Conservation (phyloP, 73 alveolate genomes). For the Stentor roeselii region DNA sequence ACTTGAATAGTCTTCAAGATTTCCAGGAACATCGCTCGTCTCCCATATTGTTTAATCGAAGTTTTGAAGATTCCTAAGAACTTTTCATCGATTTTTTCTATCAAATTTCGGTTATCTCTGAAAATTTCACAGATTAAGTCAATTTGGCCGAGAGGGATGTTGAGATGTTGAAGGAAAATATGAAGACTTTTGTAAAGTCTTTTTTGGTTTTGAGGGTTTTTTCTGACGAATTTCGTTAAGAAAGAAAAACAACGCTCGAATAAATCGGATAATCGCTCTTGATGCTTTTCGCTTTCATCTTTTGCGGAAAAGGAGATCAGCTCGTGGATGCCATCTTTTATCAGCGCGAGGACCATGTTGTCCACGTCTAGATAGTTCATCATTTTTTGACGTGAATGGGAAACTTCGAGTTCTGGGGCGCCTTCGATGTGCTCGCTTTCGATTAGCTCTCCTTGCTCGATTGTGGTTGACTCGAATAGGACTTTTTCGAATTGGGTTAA, state of each 20-base stretch:
- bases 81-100: constrained; percentile 30
- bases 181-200: constrained; percentile 26
- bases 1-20: constrained; percentile 31
- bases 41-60: constrained; percentile 36
- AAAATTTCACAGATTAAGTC: constrained; percentile 54
- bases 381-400: constrained; percentile 2
- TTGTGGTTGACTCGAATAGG: constrained; percentile 6
- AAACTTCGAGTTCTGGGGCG: not conserved
- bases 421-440: too few relatives aligned
- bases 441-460: not conserved
- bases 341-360: not conserved
- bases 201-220: constrained; percentile 38
- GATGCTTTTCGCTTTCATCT: not conserved
- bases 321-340: constrained; percentile 24
- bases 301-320: too few relatives aligned
- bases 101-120: constrained; percentile 34
- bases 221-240: constrained; percentile 32
- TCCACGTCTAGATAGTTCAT: constrained; percentile 20
- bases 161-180: constrained; percentile 30
- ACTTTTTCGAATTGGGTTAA: not conserved
- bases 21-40: constrained; percentile 37
- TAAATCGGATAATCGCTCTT: not conserved
- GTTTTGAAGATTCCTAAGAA: constrained; percentile 28
- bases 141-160: constrained; percentile 48
- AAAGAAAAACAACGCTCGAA: constrained; percentile 34